Percentiles rank a stretch among this genome's conserved stretches.
Conservation (phyloP, 169 alveolate species). For the Plasmodium vinckei region DNA sequence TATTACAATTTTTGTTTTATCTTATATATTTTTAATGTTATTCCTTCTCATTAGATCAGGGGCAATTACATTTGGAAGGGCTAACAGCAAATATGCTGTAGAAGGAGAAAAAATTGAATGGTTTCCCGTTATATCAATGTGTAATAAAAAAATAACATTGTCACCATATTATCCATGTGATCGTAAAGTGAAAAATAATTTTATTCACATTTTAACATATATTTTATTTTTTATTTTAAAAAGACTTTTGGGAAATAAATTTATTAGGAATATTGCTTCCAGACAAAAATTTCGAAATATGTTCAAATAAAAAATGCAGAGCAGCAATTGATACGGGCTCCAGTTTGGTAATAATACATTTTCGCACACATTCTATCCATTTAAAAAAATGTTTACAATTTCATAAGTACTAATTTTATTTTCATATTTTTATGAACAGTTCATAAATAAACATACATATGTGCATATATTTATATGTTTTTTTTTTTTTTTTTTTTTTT, state of each 20-base stretch:
- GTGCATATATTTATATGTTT: not conserved
- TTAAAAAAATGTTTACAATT: too few relatives aligned
- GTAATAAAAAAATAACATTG: constrained; percentile 56
- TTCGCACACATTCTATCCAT: too few relatives aligned
- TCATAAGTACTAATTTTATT: not conserved
- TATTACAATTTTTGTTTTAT: not conserved
- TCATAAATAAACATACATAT: not conserved
- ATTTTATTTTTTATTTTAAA: constrained; percentile 16
- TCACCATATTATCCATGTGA: not conserved
- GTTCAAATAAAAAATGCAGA: constrained; percentile 84
- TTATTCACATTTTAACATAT: not conserved
- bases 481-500: not conserved
- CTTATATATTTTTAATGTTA: not conserved
- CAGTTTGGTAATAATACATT: constrained; percentile 78
- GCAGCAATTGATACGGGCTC: constrained; percentile 95
- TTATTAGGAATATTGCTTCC: constrained; percentile 85
- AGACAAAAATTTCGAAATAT: constrained; percentile 79
- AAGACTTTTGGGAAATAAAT: constrained; percentile 92
- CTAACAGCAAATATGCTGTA: constrained; percentile 88
- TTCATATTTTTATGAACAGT: not conserved
- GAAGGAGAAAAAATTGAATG: constrained; percentile 89
- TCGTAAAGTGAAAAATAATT: too few relatives aligned
- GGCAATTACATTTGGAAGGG: constrained; percentile 88
- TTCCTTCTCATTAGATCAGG: constrained; percentile 36
- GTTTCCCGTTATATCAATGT: constrained; percentile 91